Percentiles rank a stretch among this genome's conserved stretches.
phyloP scores from a whole-genome alignment of 306 rosid species.

The Pueraria montana region DNA sequence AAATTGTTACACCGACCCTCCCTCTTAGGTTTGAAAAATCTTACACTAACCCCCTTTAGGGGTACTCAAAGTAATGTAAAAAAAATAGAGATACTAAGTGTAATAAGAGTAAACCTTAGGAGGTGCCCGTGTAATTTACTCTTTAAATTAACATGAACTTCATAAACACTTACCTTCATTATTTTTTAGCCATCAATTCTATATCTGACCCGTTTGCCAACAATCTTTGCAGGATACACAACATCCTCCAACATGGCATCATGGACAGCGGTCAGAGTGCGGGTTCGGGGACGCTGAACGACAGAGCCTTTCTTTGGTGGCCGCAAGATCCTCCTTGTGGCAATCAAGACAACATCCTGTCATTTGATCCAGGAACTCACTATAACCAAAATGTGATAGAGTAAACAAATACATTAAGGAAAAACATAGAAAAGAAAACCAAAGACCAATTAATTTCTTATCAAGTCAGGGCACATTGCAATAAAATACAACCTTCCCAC shows the following conservation, averaged over 20 bases:
- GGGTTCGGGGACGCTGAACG: constrained; percentile 74
- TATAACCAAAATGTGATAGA: not conserved
- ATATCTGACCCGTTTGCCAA: constrained; percentile 73
- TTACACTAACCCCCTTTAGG: too few species aligned
- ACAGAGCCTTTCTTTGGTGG: constrained; percentile 92
- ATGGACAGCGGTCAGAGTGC: constrained; percentile 79
- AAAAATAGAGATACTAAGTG: too few species aligned
- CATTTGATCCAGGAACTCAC: not conserved
- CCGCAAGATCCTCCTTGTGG: constrained; percentile 73
- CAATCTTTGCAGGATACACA: constrained; percentile 83
- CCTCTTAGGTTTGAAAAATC: too few species aligned
- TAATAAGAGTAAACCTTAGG: too few species aligned
- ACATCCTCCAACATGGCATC: constrained; percentile 79
- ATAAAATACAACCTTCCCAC: constrained; percentile 70
- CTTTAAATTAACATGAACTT: not conserved
- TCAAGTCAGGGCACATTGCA: not conserved
- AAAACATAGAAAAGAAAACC: not conserved
- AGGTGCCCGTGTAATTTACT: too few species aligned
- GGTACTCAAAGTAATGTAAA: too few species aligned
- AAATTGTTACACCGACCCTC: too few species aligned
- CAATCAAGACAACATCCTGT: constrained; percentile 75
- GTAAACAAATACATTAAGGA: not conserved
- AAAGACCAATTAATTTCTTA: not conserved
- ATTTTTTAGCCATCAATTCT: constrained; percentile 78
- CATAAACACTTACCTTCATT: constrained; percentile 58